These are phyloP conservation scores for Tilletia caries DNA, from an alignment of 1,284 basidiomycete species.

Conservation along the genomic window DNA sequence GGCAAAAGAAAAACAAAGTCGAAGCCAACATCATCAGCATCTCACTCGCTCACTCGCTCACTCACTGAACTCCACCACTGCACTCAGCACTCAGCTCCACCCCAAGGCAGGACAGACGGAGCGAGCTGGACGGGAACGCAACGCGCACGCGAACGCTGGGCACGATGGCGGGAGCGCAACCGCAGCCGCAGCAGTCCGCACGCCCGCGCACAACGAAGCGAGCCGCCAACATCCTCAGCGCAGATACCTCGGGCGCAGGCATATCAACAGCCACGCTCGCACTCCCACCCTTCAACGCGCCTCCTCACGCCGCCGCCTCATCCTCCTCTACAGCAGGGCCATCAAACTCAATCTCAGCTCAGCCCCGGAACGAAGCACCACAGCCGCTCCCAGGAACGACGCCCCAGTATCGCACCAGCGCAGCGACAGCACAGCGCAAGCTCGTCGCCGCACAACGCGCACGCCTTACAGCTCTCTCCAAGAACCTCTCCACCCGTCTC, in stretches of 20 bases:
- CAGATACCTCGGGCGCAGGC: background rate
- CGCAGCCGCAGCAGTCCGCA: background rate
- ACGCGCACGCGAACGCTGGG: no score
- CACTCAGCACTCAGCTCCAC: no score
- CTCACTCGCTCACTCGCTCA: no score
- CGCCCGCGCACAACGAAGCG: background rate
- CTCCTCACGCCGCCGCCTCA: background rate
- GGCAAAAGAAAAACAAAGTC: no score
- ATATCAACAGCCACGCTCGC: background rate
- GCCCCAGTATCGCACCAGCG: constrained; percentile 6
- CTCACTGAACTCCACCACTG: no score
- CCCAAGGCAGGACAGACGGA: no score
- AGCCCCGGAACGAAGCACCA: background rate
- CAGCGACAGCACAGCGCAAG: constrained; percentile 11
- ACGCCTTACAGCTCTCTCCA: constrained; percentile 22
- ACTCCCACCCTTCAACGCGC: constrained; percentile 5
- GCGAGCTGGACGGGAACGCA: no score
- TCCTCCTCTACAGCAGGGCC: background rate
- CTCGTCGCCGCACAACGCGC: constrained; percentile 8
- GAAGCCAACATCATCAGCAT: no score
- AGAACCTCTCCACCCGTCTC: constrained; percentile 38
- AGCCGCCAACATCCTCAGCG: background rate
- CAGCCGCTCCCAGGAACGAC: background rate
- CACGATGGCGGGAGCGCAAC: no score
- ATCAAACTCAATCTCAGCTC: background rate